A percentile compares a stretch with the other conserved stretches of the same genome.
These are phyloP conservation scores for Linnemannia hyalina DNA, from an alignment of 192 early-diverging fungal species.

Conservation along the genomic window DNA sequence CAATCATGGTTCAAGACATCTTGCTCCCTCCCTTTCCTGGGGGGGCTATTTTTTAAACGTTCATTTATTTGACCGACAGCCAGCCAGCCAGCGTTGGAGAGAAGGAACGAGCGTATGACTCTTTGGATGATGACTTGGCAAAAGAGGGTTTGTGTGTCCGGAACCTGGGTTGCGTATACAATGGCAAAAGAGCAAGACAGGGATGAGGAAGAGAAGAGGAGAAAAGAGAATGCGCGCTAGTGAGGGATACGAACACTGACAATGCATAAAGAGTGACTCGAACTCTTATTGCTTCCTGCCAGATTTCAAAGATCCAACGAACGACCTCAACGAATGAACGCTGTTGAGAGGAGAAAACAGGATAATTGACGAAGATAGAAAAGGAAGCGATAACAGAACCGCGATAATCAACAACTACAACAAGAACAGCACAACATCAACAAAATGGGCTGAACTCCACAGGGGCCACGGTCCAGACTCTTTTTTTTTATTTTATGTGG, in stretches of 20 bases:
- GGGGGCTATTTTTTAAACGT: background rate
- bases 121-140: background rate
- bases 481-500: background rate
- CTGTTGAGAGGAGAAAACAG: no score
- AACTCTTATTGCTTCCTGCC: background rate
- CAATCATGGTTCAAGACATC: conserved; percentile 1
- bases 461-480: background rate
- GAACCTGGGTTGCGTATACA: background rate
- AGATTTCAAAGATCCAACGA: background rate
- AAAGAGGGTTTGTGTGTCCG: background rate
- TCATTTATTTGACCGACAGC: no score
- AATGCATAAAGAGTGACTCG: background rate
- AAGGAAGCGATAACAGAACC: background rate
- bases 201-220: background rate
- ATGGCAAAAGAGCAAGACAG: background rate
- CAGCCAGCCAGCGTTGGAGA: no score
- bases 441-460: no score
- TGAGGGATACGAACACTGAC: background rate
- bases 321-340: background rate
- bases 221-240: background rate
- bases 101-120: background rate
- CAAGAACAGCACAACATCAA: no score
- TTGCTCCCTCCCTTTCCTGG: background rate
- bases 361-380: background rate
- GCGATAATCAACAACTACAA: no score